Evolutionary conservation across 176 grass and related monocot species (phyloP).

Genomic region (Melocanna baccifera): DNA sequence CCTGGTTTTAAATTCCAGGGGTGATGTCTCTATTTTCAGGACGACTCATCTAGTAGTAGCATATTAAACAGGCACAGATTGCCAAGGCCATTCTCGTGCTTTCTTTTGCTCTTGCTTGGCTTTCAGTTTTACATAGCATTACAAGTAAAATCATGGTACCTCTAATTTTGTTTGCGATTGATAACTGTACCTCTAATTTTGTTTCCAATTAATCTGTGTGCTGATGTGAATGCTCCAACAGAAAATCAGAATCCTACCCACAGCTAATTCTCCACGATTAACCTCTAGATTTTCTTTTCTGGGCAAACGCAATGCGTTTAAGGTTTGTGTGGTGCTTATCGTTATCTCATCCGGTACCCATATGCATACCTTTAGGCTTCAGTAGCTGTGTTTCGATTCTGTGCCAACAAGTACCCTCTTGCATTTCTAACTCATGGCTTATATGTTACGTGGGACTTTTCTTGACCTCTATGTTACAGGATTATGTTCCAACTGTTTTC

Average conservation of each 20-base stretch:
- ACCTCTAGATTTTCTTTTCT: background rate
- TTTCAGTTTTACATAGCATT: background rate
- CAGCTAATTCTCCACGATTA: background rate
- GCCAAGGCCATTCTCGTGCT: background rate
- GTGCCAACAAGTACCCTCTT: background rate
- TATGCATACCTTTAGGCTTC: background rate
- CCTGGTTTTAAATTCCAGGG: background rate
- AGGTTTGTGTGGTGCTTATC: background rate
- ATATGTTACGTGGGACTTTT: background rate
- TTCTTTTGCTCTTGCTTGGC: background rate
- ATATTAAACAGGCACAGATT: background rate
- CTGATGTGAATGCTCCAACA: no score
- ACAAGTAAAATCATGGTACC: background rate
- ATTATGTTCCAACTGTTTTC: constrained; percentile 71
- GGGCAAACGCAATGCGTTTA: background rate
- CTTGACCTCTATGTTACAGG: constrained; percentile 36
- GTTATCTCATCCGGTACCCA: background rate
- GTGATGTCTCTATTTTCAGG: background rate
- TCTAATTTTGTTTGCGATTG: no score
- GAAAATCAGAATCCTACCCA: no score
- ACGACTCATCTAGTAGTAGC: background rate
- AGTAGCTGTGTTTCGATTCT: background rate
- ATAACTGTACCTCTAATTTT: no score
- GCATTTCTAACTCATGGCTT: background rate
- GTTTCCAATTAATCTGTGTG: no score